Evolutionary conservation across 2,329 filamentous ascomycete genomes (phyloP).

Genomic region (Phoma sp.): DNA sequence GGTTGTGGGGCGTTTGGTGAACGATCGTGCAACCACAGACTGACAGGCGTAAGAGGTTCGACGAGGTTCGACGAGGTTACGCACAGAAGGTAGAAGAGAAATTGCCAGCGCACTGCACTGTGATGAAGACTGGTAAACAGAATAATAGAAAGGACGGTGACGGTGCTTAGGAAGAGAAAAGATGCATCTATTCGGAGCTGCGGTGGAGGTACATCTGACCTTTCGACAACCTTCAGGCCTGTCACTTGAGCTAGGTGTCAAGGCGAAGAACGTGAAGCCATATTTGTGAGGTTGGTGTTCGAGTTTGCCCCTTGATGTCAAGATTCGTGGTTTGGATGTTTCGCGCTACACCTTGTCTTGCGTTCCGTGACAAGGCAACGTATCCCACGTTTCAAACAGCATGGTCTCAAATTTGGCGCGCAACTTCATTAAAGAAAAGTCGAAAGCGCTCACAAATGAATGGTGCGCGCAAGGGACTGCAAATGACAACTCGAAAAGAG

Average conservation of each 20-base stretch:
- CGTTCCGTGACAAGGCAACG: constrained; percentile 7
- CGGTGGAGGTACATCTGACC: not conserved
- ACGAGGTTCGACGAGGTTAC: too few relatives aligned
- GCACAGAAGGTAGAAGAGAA: not conserved
- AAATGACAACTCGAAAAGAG: not conserved
- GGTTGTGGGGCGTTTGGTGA: constrained; percentile 8
- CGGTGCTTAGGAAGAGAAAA: not conserved
- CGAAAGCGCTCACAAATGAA: not conserved
- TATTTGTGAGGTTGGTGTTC: constrained; percentile 12
- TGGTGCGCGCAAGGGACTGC: not conserved
- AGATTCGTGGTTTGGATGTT: constrained; percentile 4
- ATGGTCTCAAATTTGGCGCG: constrained; percentile 5
- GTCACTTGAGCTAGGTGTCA: constrained; percentile 9
- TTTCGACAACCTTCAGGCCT: not conserved
- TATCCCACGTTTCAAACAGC: constrained; percentile 11
- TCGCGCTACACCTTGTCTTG: constrained; percentile 15
- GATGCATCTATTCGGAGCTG: not conserved
- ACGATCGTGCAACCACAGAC: constrained; percentile 11
- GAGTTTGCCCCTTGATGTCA: constrained; percentile 3
- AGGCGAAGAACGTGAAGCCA: constrained; percentile 11
- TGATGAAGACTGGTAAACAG: too few relatives aligned
- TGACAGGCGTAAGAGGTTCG: constrained; percentile 7
- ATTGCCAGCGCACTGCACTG: not conserved
- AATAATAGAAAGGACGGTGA: not conserved
- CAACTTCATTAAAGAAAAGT: constrained; percentile 1